Percentiles rank a stretch among this genome's conserved stretches.
phyloP scores from a whole-genome alignment of 768 basidiomycete species.

The Trametes meyenii region DNA sequence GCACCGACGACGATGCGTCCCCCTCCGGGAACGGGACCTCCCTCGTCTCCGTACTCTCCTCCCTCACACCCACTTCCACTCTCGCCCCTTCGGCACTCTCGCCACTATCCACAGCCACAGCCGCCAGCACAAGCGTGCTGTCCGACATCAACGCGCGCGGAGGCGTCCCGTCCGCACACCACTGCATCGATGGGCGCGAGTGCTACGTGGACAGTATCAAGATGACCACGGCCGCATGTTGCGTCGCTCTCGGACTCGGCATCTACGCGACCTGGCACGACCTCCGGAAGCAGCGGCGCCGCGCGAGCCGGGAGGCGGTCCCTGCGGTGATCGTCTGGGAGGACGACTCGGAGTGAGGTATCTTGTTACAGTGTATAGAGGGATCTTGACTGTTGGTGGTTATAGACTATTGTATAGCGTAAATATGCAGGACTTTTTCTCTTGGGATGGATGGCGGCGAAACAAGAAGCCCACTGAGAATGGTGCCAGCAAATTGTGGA shows the following conservation, averaged over 20 bases:
- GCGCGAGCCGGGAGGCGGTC: slow-evolving; percentile 9
- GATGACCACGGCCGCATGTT: slow-evolving; percentile 50
- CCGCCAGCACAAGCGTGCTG: background rate
- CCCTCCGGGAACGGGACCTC: background rate
- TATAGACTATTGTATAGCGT: slow-evolving; percentile 1
- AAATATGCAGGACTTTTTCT: background rate
- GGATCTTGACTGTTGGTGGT: background rate
- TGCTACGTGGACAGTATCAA: slow-evolving; percentile 65
- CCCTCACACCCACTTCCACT: slow-evolving; percentile 21
- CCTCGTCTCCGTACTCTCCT: background rate
- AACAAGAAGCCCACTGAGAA: too few species aligned
- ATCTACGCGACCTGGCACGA: slow-evolving; percentile 57
- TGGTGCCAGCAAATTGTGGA: too few species aligned
- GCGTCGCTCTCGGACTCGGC: slow-evolving; percentile 48
- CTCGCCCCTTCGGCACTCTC: background rate
- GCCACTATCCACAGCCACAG: background rate
- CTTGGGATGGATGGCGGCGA: background rate
- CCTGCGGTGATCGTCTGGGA: slow-evolving; percentile 28
- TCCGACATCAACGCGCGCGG: slow-evolving; percentile 11
- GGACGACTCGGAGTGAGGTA: slow-evolving; percentile 21
- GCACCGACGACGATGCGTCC: slow-evolving; percentile 17
- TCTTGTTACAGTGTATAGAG: background rate
- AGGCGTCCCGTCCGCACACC: slow-evolving; percentile 37
- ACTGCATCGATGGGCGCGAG: slow-evolving; percentile 57
- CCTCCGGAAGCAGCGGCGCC: slow-evolving; percentile 11